Base-by-base conservation (phyloP, 2,329 filamentous ascomycete genomes). In the Phaeosphaeria sp. region DNA sequence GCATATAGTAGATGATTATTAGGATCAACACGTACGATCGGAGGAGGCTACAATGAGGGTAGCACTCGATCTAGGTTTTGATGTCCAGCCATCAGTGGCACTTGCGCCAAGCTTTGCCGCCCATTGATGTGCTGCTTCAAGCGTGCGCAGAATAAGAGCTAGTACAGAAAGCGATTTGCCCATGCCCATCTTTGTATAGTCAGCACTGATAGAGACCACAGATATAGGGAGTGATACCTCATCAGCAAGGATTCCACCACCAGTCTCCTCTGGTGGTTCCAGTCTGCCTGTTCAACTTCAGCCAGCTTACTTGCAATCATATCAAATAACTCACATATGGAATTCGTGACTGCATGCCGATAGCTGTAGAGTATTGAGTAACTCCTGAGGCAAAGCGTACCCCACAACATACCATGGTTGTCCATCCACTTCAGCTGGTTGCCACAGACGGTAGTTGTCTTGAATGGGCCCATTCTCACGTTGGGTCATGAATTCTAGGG, bases 161-260 rank as follows among this genome's bases (percentile, higher is more conserved):
- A 87, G 76, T 0, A 83, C 80, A 1, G 83, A 82, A 6, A 86
- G 74, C 0, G 85, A 82, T 63, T 88, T 88, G 0, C 85, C 85
- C 76, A 87, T 80, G 0, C 85, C 85, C 85, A 87, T 87, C 30
- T 36, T 36, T 36, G 30, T 11, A 11, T 7, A 13, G 30, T 36
- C 11, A 36, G 30, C 30, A 13, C 7, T 15, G 13, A 13, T 13
- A 3, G 30, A 11, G 7, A 11, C 13, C 13, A 36, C 30, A 13
- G 9, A 11, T 36, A 36, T 36, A 11, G 30, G 13, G 30, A 36
- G 3, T 36, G 3, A 13, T 36, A 36, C 30, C 56, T 87, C 85
- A 64, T 88, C 85, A 0, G 85, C 85, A 1, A 87, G 64, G n/a
- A 88, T 82, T 0, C 83, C 83, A 39, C 75, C 80, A 15, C 73